Evolutionary conservation across 2,329 filamentous ascomycete genomes (phyloP).

Genomic region (Aspergillus pseudotamarii): DNA sequence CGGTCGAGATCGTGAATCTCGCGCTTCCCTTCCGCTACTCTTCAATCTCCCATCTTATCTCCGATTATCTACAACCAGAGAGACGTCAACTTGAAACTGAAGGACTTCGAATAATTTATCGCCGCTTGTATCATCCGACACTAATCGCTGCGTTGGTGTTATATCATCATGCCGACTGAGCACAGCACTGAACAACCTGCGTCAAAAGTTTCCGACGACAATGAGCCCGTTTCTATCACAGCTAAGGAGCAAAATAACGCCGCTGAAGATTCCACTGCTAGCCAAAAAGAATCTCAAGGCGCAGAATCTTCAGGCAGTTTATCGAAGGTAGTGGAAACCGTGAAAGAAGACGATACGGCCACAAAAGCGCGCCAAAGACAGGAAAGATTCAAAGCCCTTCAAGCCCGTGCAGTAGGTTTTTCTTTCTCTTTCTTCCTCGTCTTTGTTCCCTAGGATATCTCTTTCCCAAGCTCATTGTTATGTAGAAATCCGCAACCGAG

Average conservation of each 20-base stretch:
- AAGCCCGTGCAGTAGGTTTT: constrained; percentile 68
- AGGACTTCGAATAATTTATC: neutral
- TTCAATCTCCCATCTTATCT: neutral
- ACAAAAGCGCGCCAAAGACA: constrained; percentile 61
- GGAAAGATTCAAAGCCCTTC: constrained; percentile 83
- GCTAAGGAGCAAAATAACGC: constrained; percentile 14
- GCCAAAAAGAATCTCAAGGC: constrained; percentile 11
- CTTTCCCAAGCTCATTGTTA: constrained; percentile 22
- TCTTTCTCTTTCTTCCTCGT: neutral
- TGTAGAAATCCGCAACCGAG: constrained; percentile 45
- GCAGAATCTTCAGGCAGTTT: neutral
- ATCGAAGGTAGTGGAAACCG: neutral
- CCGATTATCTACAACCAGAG: neutral
- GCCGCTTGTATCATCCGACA: too few species aligned
- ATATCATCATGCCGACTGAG: constrained; percentile 18
- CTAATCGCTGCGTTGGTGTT: neutral
- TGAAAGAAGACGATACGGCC: constrained; percentile 29
- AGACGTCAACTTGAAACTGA: neutral
- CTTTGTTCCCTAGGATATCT: neutral
- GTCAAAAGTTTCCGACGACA: constrained; percentile 18
- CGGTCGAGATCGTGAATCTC: neutral
- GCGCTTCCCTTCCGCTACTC: neutral
- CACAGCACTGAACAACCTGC: constrained; percentile 10
- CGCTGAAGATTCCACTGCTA: constrained; percentile 15
- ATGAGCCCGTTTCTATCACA: constrained; percentile 14